These are phyloP conservation scores for Linnemannia elongata DNA, from an alignment of 192 early-diverging fungal genomes.

Conservation along the genomic window DNA sequence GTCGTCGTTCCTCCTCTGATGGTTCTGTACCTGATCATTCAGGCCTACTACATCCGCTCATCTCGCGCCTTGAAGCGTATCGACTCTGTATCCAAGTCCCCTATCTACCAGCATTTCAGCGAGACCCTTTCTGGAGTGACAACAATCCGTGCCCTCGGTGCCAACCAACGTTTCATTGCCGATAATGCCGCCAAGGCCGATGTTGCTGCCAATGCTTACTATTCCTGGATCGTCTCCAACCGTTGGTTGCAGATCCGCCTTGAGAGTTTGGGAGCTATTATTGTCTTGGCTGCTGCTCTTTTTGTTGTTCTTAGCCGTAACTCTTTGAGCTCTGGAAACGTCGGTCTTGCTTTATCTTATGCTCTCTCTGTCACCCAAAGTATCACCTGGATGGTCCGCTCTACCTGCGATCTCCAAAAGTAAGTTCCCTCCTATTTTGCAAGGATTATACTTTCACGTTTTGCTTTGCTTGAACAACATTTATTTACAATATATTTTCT, in stretches of 20 bases:
- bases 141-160: conserved; percentile 82
- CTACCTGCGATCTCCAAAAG: conserved; percentile 59
- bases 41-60: conserved; percentile 77
- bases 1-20: conserved; percentile 66
- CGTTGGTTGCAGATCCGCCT: conserved; percentile 85
- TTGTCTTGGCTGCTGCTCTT: conserved; percentile 82
- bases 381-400: conserved; percentile 82
- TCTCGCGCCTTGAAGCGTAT: conserved; percentile 88
- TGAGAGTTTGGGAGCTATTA: conserved; percentile 82
- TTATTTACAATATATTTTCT: conserved; percentile 62
- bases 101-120: conserved; percentile 83
- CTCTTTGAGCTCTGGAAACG: conserved; percentile 69
- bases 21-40: conserved; percentile 62
- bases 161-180: conserved; percentile 43
- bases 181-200: conserved; percentile 53
- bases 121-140: conserved; percentile 73
- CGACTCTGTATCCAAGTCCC: conserved; percentile 84
- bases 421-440: not conserved
- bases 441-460: not conserved
- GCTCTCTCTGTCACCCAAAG: conserved; percentile 82
- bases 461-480: not conserved
- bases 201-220: conserved; percentile 72
- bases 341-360: conserved; percentile 84
- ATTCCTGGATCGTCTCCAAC: conserved; percentile 79
- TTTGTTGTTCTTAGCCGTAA: conserved; percentile 76